Evolutionary conservation across 1,284 basidiomycete species (phyloP).

Genomic region (Kwoniella shivajii): DNA sequence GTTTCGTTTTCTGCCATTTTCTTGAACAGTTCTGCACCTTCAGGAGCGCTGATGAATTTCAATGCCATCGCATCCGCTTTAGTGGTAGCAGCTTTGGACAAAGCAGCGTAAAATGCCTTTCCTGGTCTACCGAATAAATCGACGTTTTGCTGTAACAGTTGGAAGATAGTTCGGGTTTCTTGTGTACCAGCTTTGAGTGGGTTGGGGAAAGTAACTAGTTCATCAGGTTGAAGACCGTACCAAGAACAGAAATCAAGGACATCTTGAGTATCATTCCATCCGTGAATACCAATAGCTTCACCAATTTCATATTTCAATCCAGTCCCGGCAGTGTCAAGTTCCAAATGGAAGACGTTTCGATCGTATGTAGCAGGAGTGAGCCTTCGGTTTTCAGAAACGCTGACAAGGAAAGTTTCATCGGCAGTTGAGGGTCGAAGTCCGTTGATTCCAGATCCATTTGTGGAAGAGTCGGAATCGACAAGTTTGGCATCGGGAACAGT

Average conservation of each 20-base stretch:
- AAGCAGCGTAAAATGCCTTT: conserved; percentile 90
- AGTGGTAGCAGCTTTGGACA: conserved; percentile 74
- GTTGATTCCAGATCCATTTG: conserved; percentile 59
- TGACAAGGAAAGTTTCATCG: conserved; percentile 91
- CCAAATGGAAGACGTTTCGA: conserved; percentile 98
- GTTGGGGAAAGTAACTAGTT: conserved; percentile 79
- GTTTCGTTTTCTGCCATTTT: conserved; percentile 94
- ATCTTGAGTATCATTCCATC: conserved; percentile 93
- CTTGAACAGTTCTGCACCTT: conserved; percentile 91
- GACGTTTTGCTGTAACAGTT: conserved; percentile 93
- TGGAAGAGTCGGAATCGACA: conserved; percentile 52
- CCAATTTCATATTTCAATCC: conserved; percentile 94
- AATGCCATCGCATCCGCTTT: conserved; percentile 78
- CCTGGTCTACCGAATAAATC: conserved; percentile 95
- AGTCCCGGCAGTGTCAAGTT: conserved; percentile 89
- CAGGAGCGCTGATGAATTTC: conserved; percentile 89
- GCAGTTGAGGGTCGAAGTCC: conserved; percentile 79
- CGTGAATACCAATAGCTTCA: conserved; percentile 95
- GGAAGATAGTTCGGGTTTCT: conserved; percentile 88
- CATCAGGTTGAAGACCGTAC: conserved; percentile 85
- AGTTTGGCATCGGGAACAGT: conserved; percentile 58
- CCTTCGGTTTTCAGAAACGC: conserved; percentile 89
- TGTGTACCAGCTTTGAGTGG: conserved; percentile 56
- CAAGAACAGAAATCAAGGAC: conserved; percentile 85
- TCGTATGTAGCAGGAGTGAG: conserved; percentile 94